Evolutionary conservation across 371 early-diverging fungal species (phyloP), one percentile per base, ranked within the genome.

Genomic region (Mucor circinelloides): DNA sequence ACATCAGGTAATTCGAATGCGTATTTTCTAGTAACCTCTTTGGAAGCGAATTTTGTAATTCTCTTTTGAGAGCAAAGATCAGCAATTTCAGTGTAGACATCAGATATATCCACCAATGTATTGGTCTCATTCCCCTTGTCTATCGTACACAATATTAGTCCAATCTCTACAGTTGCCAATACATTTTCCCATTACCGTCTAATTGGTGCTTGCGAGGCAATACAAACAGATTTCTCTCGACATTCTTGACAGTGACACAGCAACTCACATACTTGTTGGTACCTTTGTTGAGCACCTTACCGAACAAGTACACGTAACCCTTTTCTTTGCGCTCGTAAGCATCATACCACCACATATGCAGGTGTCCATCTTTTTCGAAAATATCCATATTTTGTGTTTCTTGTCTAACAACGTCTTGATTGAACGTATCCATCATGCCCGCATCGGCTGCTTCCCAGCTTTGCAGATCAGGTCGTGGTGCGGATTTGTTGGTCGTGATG

Each of bases 301-400:
- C 98, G 85, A 99, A 93, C 5, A 98, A 63, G 60, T 96, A 98
- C 0, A 99, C 87, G 4, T 77, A 71, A 0, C 97, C 97, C 38
- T 80, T 83, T n/a, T 83, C 83, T 68, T 84, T 81, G 38, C 87
- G 86, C 71, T 99, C 98, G 68, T 82, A 88, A 6, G 95, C 96
- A 81, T 99, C 99, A 60, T 97, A 83, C 97, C 97, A 99, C 80
- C 88, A 96, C 79, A 99, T 79, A 34, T 78, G 76, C 55, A 94
- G 50, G 13, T 78, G 81, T 21, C 89, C 91, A 61, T 89, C 88
- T 5, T 74, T 66, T 64, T 91, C 89, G 50, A 89, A 66, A n/a
- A 87, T 72, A 23, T 84, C 72, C 44, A 75, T 66, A 30, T 75
- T 50, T 57, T 64, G 58, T 9, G 32, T 19, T 40, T 57, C 64